Base-by-base conservation (phyloP, 176 grass and related monocot genomes). In the Calamus simplicifolius region DNA sequence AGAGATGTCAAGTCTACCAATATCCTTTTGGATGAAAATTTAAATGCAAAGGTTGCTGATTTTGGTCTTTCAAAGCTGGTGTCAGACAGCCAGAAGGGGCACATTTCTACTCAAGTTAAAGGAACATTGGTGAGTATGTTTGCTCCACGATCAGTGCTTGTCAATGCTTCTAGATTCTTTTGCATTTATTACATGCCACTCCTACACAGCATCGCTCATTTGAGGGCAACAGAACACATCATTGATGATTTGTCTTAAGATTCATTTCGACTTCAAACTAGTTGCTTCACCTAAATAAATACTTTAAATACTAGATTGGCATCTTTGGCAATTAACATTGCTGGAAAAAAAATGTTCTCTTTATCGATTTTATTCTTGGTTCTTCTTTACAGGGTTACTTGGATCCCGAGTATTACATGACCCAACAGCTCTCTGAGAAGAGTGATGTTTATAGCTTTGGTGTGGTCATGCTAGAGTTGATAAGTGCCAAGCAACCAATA, bases 371-470 rank as follows among this genome's bases (percentile, higher is more conserved):
- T 57, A 58, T 71, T 29, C 6, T 75, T 48, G 48, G 29, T 38
- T 64, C 27, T 76, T 43, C 21, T 18, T 27, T 27, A 25, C 57
- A 95, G 85, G 90, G 90, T 4, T 95, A 95, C 52, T 62, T 90
- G 77, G 83, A 90, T 66, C 86, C 91, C 2, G 86, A 95, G 74
- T 95, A 95, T 70, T 95, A 90, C 71, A 95, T 90, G 91, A 95
- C 80, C 4, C 83, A 95, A 19, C 82, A 87, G 51, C 70, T 85
- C 64, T 87, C 86, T 0, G 83, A 83, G 27, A 95, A 89, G 74
- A 95, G 90, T 14, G 90, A 95, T 21, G 79, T 95, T 5, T 89
- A 83, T 62, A 95, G 85, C 62, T 95, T 86, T 5, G 90, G 90
- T 0, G 79, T 89, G 1, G 83, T 96, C 51, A 79, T 96, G 83